These are phyloP conservation scores for Entophlyctis luteolus DNA, from an alignment of 192 early-diverging fungal genomes.

Conservation along the genomic window DNA sequence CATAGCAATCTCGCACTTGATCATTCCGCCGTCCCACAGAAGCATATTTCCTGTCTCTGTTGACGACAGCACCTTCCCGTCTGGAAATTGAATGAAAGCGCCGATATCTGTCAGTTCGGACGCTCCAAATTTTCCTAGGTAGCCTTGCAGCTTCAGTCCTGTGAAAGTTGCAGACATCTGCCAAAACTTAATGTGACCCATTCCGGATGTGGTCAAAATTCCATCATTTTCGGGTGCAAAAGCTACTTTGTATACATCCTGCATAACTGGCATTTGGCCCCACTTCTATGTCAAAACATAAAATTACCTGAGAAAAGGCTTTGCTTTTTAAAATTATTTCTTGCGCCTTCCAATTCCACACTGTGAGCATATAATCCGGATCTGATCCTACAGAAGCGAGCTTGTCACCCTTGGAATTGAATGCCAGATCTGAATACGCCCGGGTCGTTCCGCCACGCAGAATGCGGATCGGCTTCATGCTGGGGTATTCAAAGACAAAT, in stretches of 20 bases:
- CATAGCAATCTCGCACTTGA: conserved; percentile 57
- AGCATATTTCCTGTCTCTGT: conserved; percentile 63
- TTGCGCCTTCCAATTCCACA: conserved; percentile 60
- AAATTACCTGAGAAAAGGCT: conserved; percentile 56
- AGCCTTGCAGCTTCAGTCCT: conserved; percentile 60
- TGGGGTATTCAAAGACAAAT: conserved; percentile 55
- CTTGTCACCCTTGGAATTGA: conserved; percentile 51
- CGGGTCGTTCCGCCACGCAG: conserved; percentile 46
- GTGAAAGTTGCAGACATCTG: conserved; percentile 59
- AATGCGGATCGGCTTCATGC: conserved; percentile 41
- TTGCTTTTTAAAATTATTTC: conserved; percentile 53
- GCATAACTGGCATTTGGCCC: not conserved
- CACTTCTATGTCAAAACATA: no score
- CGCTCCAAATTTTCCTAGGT: conserved; percentile 60
- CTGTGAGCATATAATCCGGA: conserved; percentile 63
- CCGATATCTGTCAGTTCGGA: conserved; percentile 58
- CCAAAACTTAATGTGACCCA: conserved; percentile 71
- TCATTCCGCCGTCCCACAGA: conserved; percentile 63
- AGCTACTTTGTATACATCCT: conserved; percentile 55
- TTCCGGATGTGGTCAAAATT: conserved; percentile 56
- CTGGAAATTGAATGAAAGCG: conserved; percentile 55
- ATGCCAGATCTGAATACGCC: conserved; percentile 48
- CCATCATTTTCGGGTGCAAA: conserved; percentile 56
- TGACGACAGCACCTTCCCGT: conserved; percentile 58
- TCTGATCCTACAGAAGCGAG: conserved; percentile 55